phyloP scores from a whole-genome alignment of 192 early-diverging fungal genomes.

The Gamsiella multidivaricata region DNA sequence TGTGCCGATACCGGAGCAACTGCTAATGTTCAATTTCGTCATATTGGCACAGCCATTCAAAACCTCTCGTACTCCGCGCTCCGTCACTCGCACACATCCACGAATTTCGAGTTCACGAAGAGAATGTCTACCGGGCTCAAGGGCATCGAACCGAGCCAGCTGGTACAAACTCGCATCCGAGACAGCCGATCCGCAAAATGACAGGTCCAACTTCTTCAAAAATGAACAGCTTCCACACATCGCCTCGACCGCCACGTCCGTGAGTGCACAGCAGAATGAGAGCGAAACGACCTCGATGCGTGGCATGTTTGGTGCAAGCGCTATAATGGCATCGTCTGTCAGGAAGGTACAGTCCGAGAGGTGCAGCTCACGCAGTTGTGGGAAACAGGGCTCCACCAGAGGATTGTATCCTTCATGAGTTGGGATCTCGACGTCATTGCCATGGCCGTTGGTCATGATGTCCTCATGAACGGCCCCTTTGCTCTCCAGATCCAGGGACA shows the following conservation, averaged over 20 bases:
- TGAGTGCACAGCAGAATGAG: conserved; percentile 83
- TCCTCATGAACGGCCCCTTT: background rate
- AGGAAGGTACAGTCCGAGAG: conserved; percentile 84
- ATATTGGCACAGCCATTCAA: conserved; percentile 38
- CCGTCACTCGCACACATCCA: conserved; percentile 63
- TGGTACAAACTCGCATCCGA: conserved; percentile 67
- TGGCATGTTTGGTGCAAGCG: conserved; percentile 66
- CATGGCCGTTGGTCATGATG: conserved; percentile 39
- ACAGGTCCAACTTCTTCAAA: conserved; percentile 69
- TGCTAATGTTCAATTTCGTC: conserved; percentile 51
- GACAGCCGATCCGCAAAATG: conserved; percentile 79
- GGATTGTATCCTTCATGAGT: conserved; percentile 13
- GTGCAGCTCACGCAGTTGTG: conserved; percentile 62
- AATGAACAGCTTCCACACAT: conserved; percentile 54
- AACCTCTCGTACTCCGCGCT: conserved; percentile 44
- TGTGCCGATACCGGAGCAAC: conserved; percentile 50
- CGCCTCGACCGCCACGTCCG: conserved; percentile 62
- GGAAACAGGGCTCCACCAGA: conserved; percentile 34
- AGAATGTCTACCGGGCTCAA: conserved; percentile 30
- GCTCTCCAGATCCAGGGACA: conserved; percentile 10
- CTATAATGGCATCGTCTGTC: conserved; percentile 69
- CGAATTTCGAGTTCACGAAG: conserved; percentile 67
- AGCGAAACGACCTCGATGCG: conserved; percentile 66
- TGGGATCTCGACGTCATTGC: background rate
- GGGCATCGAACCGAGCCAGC: conserved; percentile 52